Evolutionary conservation across 2,329 filamentous ascomycete genomes (phyloP).

Genomic region (Penicillium sclerotiorum): DNA sequence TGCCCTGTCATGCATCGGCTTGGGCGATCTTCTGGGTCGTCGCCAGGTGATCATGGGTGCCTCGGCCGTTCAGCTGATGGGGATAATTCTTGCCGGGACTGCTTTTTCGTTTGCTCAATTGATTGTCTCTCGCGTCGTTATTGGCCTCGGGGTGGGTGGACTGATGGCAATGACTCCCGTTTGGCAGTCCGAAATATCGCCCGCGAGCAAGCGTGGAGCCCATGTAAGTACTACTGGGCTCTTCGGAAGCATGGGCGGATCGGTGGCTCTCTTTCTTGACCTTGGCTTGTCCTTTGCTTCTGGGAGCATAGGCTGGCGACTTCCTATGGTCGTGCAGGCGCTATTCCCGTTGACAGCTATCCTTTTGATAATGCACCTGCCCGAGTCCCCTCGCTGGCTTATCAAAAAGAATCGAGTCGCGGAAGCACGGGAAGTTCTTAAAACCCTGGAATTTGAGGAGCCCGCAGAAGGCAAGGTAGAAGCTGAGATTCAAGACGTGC

Average conservation of each 20-base stretch:
- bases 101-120: neutral
- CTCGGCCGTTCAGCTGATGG: neutral
- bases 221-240: neutral
- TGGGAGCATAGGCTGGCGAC: neutral
- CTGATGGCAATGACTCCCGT: neutral
- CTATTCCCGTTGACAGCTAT: neutral
- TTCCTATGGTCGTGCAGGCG: neutral
- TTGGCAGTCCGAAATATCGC: neutral
- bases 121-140: neutral
- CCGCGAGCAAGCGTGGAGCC: neutral
- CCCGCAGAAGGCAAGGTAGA: constrained; percentile 10
- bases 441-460: constrained; percentile 11
- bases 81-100: neutral
- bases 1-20: neutral
- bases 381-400: constrained; percentile 17
- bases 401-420: constrained; percentile 14
- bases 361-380: neutral
- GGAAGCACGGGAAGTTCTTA: constrained; percentile 21
- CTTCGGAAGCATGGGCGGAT: neutral
- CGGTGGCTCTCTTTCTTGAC: neutral
- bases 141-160: neutral
- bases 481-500: constrained; percentile 19
- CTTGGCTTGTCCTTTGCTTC: neutral
- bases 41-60: neutral
- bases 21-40: neutral